phyloP scores from a whole-genome alignment of 805 yeast genomes.

The Clavispora fructus region DNA sequence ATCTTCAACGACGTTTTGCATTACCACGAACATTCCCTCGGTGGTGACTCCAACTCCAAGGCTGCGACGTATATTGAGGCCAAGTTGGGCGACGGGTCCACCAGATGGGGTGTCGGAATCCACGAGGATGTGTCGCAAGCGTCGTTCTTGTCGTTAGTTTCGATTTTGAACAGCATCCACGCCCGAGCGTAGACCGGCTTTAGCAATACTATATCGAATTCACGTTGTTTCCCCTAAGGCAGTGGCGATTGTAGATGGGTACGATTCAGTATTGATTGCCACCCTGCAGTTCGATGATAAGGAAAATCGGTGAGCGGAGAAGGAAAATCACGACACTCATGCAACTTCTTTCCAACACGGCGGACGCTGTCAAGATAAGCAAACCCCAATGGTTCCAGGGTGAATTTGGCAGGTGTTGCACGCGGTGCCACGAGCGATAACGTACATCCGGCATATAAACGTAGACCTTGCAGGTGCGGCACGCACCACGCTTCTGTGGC shows the following conservation, averaged over 20 bases:
- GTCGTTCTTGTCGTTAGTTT: constrained; percentile 62
- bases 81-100: constrained; percentile 9
- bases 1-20: constrained; percentile 55
- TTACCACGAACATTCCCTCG: constrained; percentile 78
- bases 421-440: not conserved
- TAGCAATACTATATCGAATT: too few relatives aligned
- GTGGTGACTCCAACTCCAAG: constrained; percentile 61
- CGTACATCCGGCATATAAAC: not conserved
- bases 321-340: too few relatives aligned
- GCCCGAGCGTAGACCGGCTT: not conserved
- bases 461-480: not conserved
- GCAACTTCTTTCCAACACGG: too few relatives aligned
- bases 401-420: too few relatives aligned
- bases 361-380: too few relatives aligned
- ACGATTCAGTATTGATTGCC: too few relatives aligned
- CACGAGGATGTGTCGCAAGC: constrained; percentile 88
- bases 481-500: not conserved
- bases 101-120: constrained; percentile 87
- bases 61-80: constrained; percentile 69
- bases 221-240: too few relatives aligned
- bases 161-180: constrained; percentile 52
- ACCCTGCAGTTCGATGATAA: too few relatives aligned
- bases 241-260: not conserved
- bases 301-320: too few relatives aligned
- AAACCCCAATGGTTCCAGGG: too few relatives aligned